Evolutionary conservation across 257 asterid genomes (phyloP).

Genomic region (Perilla frutescens): DNA sequence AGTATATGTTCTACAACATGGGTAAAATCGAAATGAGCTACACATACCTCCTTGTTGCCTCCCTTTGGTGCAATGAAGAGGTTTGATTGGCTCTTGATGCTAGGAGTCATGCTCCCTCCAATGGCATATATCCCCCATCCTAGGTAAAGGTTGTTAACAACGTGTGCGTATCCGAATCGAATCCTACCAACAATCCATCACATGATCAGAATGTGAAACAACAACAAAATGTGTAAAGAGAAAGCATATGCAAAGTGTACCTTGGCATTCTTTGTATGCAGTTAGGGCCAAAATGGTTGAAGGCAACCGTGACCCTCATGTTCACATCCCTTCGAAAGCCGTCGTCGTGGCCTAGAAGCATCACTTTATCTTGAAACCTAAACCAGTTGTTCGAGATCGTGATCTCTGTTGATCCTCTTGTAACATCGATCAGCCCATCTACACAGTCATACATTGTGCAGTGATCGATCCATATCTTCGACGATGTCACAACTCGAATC

Average conservation of each 20-base stretch:
- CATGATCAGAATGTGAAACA: background rate
- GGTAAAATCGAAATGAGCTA: background rate
- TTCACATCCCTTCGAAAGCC: slow-evolving; percentile 60
- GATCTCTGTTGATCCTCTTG: slow-evolving; percentile 76
- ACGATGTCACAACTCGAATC: slow-evolving; percentile 59
- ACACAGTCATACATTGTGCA: slow-evolving; percentile 63
- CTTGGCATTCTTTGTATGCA: slow-evolving; percentile 92
- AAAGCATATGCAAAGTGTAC: slow-evolving; percentile 31
- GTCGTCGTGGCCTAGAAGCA: slow-evolving; percentile 85
- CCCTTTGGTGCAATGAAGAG: slow-evolving; percentile 73
- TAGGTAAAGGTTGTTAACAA: slow-evolving; percentile 74
- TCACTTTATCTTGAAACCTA: slow-evolving; percentile 71
- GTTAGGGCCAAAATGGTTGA: slow-evolving; percentile 81
- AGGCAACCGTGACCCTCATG: slow-evolving; percentile 86
- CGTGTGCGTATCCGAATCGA: slow-evolving; percentile 88
- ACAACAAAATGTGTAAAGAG: background rate
- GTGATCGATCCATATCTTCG: slow-evolving; percentile 83
- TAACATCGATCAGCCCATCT: slow-evolving; percentile 80
- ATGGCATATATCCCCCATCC: slow-evolving; percentile 91
- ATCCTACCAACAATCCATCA: slow-evolving; percentile 44
- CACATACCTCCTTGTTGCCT: slow-evolving; percentile 68
- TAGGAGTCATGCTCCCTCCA: slow-evolving; percentile 92
- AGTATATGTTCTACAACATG: background rate
- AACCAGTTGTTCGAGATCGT: slow-evolving; percentile 87
- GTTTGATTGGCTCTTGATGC: slow-evolving; percentile 82